Evolutionary conservation across 2,329 filamentous ascomycete genomes (phyloP), one percentile per base, ranked within the genome.

Genomic region (Claviceps monticola): DNA sequence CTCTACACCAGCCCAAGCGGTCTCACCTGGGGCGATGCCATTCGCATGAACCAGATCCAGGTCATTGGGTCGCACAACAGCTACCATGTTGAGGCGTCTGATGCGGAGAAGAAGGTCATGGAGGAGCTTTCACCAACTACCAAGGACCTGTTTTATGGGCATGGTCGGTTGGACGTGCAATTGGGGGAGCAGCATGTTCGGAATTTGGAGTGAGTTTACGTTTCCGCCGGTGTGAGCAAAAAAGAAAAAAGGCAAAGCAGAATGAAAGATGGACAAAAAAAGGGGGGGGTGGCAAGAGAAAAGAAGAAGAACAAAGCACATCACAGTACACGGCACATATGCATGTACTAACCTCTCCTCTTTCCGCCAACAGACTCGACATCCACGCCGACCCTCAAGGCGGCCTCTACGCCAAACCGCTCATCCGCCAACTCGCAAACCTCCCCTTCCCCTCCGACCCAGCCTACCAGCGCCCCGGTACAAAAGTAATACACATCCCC

Each of bases 11-110:
- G 57, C 34, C 57, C 56, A 41, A 65, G 65, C 50, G 60, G 60
- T 45, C 62, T 66, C 34, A 61, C 55, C 19, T 68, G 65, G 65
- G 58, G 63, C 14, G 43, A 56, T 21, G 53, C 55, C 16, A 59
- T 75, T 49, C 72, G 71, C 49, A 69, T 76, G 63, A 76, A 76
- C 59, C 71, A 76, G 46, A 70, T 75, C 46, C 73, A 76, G 57
- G 68, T 75, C 43, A 61, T 75, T 39, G 73, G 73, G 56, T 74
- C 73, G 0, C 73, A 76, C 59, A 76, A 76, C 60, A 72, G 68
- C 55, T 76, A 76, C 60, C 73, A 76, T 54, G 64, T 68, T 41
- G 73, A 76, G 55, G 62, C 71, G 23, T 63, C 64, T 2, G 62
- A 66, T 1, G 60, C 62, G n/a, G 72, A 74, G 56, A 66, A 67